Evolutionary conservation across 176 grass and related monocot species (phyloP), one percentile per base, ranked within the genome.

Genomic region (Pharus latifolius): DNA sequence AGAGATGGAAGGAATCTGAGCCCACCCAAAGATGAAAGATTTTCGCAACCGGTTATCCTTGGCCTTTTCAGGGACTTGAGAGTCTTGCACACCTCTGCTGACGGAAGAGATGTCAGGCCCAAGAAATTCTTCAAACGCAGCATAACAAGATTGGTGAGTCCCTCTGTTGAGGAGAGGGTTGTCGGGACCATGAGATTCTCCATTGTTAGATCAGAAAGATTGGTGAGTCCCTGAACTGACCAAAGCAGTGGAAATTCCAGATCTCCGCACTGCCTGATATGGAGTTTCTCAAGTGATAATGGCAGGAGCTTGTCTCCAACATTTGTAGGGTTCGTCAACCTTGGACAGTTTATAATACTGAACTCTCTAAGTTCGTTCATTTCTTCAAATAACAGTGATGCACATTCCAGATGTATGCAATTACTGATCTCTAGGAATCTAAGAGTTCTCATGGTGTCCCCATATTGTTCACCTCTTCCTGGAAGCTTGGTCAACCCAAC

Each of bases 401-500:
- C 25, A 8, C 4, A 56, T 43, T 49, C 65, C 40, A 87, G 41
- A 22, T 73, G 31, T 46, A 42, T 17, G 22, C 78, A 87, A 3
- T 45, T 9, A 1, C 0, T 15, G 23, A 86, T 67, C 4, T 2
- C 0, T 50, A 78, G 55, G 29, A 25, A 5, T 25, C 11, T 14
- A 32, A 82, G 56, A 30, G 47, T 30, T 24, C 49, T 46, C 2
- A 60, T 37, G 11, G 3, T 54, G 4, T 25, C 31, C 2, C 10
- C 22, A 4, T 7, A 7, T 28, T 1, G 10, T 10, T 53, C 16
- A 17, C 47, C 28, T 13, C 82, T 73, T 18, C 11, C 30, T 17
- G 79, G 79, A 22, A 87, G 46, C 61, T 50, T 26, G 32, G 3
- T 77, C 11, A 87, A 28, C 0, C 79, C 79, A 2, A 78, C 72